Conservation (phyloP, 106 monocot genomes). For the Gastrodia elata region DNA sequence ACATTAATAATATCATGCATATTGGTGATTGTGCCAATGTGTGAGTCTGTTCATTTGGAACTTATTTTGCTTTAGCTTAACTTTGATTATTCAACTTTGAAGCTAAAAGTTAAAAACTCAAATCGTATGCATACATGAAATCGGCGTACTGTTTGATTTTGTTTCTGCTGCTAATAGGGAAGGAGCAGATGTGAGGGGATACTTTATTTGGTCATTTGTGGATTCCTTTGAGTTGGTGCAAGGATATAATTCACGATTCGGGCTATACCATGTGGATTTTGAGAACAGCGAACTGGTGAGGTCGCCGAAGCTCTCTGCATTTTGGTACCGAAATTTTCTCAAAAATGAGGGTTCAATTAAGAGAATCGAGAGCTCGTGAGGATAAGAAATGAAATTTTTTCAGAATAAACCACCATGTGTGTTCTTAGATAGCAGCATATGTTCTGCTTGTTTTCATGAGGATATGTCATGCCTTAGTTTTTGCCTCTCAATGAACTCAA, state of each 20-base stretch:
- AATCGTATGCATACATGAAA: not conserved
- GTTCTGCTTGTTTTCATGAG: too few species aligned
- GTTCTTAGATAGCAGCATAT: too few species aligned
- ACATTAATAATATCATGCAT: not conserved
- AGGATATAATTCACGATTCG: conserved; percentile 20
- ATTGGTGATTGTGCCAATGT: too few species aligned
- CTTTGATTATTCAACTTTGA: too few species aligned
- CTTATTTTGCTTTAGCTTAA: too few species aligned
- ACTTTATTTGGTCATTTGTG: conserved; percentile 46
- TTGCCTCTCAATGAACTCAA: too few species aligned
- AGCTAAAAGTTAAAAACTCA: not conserved
- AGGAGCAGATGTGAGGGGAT: conserved; percentile 35
- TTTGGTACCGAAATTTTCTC: conserved; percentile 44
- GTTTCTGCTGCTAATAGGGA: conserved; percentile 14
- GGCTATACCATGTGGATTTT: conserved; percentile 42
- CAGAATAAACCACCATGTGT: too few species aligned
- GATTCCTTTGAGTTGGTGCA: conserved; percentile 35
- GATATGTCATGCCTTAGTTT: too few species aligned
- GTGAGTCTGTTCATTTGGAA: too few species aligned
- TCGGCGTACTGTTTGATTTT: not conserved
- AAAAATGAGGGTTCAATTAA: conserved; percentile 2
- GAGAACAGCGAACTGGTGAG: conserved; percentile 18
- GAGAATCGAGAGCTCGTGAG: not conserved
- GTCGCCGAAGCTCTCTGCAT: conserved; percentile 31
- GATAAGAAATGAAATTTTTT: not conserved